phyloP scores from a whole-genome alignment of 345 rosid species.

The Arabis alpina region DNA sequence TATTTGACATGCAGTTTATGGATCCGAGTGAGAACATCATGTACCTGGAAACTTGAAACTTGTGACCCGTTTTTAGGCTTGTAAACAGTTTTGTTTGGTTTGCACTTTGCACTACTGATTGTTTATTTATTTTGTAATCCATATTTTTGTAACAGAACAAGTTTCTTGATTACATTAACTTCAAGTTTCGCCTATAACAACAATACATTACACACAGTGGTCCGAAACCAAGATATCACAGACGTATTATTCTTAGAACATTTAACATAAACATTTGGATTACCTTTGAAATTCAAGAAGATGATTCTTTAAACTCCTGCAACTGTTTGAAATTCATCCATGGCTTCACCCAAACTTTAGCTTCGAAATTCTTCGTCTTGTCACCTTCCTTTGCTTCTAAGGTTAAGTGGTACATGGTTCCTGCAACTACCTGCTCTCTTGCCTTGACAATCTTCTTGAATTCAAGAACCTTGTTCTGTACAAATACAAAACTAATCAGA shows the following conservation, averaged over 20 bases:
- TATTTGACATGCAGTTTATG: conserved; percentile 2
- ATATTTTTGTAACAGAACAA: conserved; percentile 1
- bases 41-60: neutral
- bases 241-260: conserved; percentile 1
- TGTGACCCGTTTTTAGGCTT: too few species aligned
- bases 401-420: conserved; percentile 67
- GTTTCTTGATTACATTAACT: conserved; percentile 30
- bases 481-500: neutral
- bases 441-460: conserved; percentile 67
- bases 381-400: conserved; percentile 70
- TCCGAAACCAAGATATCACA: neutral
- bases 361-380: conserved; percentile 65
- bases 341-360: conserved; percentile 88
- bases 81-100: too few species aligned
- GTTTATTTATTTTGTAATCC: too few species aligned
- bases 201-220: conserved; percentile 6
- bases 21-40: neutral
- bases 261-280: conserved; percentile 5
- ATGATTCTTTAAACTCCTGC: conserved; percentile 62
- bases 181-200: neutral
- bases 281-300: conserved; percentile 18
- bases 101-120: too few species aligned
- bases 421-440: conserved; percentile 80
- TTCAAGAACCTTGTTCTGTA: conserved; percentile 51
- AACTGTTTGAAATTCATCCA: conserved; percentile 82